These are phyloP conservation scores for Fomitopsis betulina DNA, from an alignment of 1,284 basidiomycete species.

Conservation along the genomic window DNA sequence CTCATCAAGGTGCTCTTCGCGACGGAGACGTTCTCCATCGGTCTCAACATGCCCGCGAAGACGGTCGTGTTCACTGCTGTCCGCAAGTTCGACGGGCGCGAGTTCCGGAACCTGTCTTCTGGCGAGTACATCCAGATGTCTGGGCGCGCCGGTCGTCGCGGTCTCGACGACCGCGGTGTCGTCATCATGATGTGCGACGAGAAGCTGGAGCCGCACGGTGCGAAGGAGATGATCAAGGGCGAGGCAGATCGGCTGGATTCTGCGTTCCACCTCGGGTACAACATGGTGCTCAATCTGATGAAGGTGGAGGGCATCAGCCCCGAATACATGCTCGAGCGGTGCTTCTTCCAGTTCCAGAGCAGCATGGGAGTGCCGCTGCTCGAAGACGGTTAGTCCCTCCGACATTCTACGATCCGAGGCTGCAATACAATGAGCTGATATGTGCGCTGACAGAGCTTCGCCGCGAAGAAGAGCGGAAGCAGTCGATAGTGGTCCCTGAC, in stretches of 20 bases:
- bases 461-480: conserved; percentile 68
- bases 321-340: conserved; percentile 97
- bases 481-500: conserved; percentile 71
- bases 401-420: conserved; percentile 5
- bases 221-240: conserved; percentile 98
- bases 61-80: conserved; percentile 97
- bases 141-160: conserved; percentile 95
- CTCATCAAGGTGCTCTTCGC: conserved; percentile 98
- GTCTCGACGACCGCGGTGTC: conserved; percentile 97
- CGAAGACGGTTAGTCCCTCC: conserved; percentile 67
- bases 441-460: conserved; percentile 55
- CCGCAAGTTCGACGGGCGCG: conserved; percentile 94
- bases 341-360: conserved; percentile 99
- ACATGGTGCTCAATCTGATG: conserved; percentile 99
- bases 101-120: conserved; percentile 87
- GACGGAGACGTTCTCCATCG: conserved; percentile 99
- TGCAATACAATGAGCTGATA: neutral
- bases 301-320: conserved; percentile 98
- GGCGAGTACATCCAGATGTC: conserved; percentile 99
- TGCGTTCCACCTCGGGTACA: conserved; percentile 98
- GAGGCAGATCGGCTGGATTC: conserved; percentile 97
- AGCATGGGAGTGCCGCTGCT: conserved; percentile 84
- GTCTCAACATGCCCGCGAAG: conserved; percentile 99
- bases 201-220: conserved; percentile 89
- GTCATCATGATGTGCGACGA: conserved; percentile 99